A percentile compares a stretch with the other conserved stretches of the same genome.
Conservation (phyloP, 2,329 filamentous ascomycete species). For the Monilinia fructicola region DNA sequence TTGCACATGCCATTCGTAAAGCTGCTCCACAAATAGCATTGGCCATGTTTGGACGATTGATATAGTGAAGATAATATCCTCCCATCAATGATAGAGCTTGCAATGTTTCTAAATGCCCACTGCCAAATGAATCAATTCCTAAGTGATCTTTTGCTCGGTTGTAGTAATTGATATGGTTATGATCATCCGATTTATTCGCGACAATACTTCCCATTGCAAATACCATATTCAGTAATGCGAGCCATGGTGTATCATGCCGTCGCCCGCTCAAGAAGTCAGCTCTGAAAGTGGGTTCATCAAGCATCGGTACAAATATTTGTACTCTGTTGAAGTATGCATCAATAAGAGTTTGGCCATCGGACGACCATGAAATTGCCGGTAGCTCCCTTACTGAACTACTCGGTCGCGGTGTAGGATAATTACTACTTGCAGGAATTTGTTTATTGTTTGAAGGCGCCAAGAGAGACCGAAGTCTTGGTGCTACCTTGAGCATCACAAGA, state of each 20-base stretch:
- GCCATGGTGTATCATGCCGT: conserved; percentile 67
- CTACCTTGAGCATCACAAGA: conserved; percentile 61
- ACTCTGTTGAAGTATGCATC: conserved; percentile 75
- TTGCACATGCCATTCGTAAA: conserved; percentile 70
- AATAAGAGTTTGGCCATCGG: conserved; percentile 66
- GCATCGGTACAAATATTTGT: conserved; percentile 70
- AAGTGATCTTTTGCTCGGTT: conserved; percentile 65
- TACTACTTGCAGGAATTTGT: conserved; percentile 31
- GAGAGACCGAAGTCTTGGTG: conserved; percentile 50
- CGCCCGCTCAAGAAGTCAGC: conserved; percentile 62
- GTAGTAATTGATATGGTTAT: conserved; percentile 69
- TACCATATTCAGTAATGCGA: conserved; percentile 72
- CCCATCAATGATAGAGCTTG: conserved; percentile 71
- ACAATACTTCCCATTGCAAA: conserved; percentile 73
- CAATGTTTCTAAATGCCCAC: conserved; percentile 69
- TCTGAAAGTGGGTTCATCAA: conserved; percentile 70
- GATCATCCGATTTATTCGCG: conserved; percentile 59
- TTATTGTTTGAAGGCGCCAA: conserved; percentile 42
- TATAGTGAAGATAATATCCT: conserved; percentile 76
- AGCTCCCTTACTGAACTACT: conserved; percentile 39
- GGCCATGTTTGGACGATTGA: conserved; percentile 74
- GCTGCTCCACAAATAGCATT: conserved; percentile 71
- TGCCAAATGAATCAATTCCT: conserved; percentile 65
- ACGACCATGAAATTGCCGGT: conserved; percentile 53
- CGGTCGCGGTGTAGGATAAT: conserved; percentile 40